Conservation (phyloP, 441 rosid species). For the Kokia cookei region DNA sequence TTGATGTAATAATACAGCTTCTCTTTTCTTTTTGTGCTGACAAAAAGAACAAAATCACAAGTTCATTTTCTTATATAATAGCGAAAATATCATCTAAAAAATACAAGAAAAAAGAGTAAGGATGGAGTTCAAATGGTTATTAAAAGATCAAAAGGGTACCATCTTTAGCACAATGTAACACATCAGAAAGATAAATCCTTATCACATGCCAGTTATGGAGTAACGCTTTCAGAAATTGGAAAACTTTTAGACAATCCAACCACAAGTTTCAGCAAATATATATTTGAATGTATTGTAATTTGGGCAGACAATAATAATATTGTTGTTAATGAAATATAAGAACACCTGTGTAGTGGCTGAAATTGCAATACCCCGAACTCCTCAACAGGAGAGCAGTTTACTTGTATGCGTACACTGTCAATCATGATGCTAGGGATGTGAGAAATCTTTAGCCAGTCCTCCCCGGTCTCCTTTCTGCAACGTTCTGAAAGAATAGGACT, state of each 20-base stretch:
- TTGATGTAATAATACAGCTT: background rate
- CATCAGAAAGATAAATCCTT: too few relatives aligned
- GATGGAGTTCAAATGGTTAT: background rate
- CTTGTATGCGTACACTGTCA: background rate
- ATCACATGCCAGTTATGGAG: background rate
- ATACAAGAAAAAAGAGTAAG: background rate
- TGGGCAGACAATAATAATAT: background rate
- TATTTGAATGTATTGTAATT: background rate
- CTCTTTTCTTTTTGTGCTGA: background rate
- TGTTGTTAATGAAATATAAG: background rate
- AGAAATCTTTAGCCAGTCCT: conserved; percentile 6
- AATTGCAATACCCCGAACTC: conserved; percentile 4
- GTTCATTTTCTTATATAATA: background rate
- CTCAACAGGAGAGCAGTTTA: background rate
- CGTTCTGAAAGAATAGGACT: background rate
- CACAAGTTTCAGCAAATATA: background rate
- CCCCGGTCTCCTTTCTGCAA: background rate
- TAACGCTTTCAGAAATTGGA: background rate
- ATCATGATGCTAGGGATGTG: background rate
- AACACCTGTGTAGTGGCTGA: background rate
- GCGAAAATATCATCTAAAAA: background rate
- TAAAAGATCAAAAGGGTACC: background rate
- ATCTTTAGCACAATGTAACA: too few relatives aligned
- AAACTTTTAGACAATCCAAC: background rate
- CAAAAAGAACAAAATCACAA: background rate